Evolutionary conservation across 441 rosid species (phyloP).

Genomic region (Raphanus hybrid): DNA sequence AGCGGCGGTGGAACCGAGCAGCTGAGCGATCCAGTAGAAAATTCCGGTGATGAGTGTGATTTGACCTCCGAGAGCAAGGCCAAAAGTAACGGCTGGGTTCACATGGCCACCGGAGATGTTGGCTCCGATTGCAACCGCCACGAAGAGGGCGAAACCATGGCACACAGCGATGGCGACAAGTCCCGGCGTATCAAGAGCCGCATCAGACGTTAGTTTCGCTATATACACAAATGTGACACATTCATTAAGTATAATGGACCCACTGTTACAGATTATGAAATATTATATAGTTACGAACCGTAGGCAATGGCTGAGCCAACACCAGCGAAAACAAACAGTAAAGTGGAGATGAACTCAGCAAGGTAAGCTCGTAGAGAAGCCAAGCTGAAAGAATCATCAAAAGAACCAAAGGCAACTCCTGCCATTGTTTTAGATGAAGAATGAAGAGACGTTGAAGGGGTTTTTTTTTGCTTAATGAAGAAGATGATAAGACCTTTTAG

Average conservation of each 20-base stretch:
- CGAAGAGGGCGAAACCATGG: slow-evolving; percentile 92
- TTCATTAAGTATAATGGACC: slow-evolving; percentile 11
- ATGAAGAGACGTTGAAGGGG: background rate
- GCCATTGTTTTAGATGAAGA: slow-evolving; percentile 49
- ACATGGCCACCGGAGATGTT: slow-evolving; percentile 97
- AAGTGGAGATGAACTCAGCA: slow-evolving; percentile 90
- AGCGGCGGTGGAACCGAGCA: slow-evolving; percentile 86
- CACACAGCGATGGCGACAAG: slow-evolving; percentile 82
- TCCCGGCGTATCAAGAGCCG: slow-evolving; percentile 86
- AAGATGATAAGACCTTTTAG: slow-evolving; percentile 35
- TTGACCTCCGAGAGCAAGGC: slow-evolving; percentile 91
- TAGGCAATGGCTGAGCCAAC: slow-evolving; percentile 95
- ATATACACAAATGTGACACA: slow-evolving; percentile 40
- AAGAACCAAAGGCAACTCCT: slow-evolving; percentile 75
- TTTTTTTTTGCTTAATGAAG: slow-evolving; percentile 17
- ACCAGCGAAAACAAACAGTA: slow-evolving; percentile 92
- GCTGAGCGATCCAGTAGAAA: slow-evolving; percentile 94
- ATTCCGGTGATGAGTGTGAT: slow-evolving; percentile 87
- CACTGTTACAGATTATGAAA: background rate
- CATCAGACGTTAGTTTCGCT: slow-evolving; percentile 78
- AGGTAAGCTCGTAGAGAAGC: slow-evolving; percentile 80
- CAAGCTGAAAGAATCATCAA: slow-evolving; percentile 79
- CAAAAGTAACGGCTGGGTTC: slow-evolving; percentile 93
- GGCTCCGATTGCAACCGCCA: slow-evolving; percentile 81
- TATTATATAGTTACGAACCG: slow-evolving; percentile 41